A percentile compares a stretch with the other conserved stretches of the same genome.
These are phyloP conservation scores for Elymus sibiricus DNA, from an alignment of 176 grass and related monocot species.

Conservation along the genomic window DNA sequence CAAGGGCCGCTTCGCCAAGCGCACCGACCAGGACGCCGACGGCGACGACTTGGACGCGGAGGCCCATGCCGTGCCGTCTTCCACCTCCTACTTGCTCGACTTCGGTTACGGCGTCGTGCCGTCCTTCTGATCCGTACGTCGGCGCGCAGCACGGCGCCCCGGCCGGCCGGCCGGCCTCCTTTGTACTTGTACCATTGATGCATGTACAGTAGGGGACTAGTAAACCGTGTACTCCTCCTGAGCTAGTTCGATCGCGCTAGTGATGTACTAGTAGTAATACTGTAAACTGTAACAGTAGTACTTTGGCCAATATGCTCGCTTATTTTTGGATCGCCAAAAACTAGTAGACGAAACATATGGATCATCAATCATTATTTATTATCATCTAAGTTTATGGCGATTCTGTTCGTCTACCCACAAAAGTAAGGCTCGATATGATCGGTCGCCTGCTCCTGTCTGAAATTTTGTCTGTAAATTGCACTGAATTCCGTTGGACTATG, in stretches of 20 bases:
- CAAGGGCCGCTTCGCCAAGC: constrained; percentile 93
- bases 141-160: neutral
- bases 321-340: neutral
- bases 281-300: neutral
- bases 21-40: constrained; percentile 35
- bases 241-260: neutral
- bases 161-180: neutral
- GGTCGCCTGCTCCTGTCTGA: no score
- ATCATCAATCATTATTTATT: neutral
- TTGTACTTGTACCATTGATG: neutral
- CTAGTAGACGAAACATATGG: neutral
- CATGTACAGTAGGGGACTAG: constrained; percentile 18
- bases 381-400: no score
- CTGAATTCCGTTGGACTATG: no score
- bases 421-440: no score
- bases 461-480: no score
- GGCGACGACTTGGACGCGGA: constrained; percentile 32
- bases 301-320: neutral
- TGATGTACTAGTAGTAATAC: neutral
- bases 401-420: no score
- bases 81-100: constrained; percentile 61
- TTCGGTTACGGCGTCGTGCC: constrained; percentile 78
- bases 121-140: constrained; percentile 34
- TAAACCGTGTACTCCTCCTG: neutral
- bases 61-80: constrained; percentile 30